Base-by-base conservation (phyloP, 495 filamentous ascomycete genomes). In the Alectoria sarmentosa region DNA sequence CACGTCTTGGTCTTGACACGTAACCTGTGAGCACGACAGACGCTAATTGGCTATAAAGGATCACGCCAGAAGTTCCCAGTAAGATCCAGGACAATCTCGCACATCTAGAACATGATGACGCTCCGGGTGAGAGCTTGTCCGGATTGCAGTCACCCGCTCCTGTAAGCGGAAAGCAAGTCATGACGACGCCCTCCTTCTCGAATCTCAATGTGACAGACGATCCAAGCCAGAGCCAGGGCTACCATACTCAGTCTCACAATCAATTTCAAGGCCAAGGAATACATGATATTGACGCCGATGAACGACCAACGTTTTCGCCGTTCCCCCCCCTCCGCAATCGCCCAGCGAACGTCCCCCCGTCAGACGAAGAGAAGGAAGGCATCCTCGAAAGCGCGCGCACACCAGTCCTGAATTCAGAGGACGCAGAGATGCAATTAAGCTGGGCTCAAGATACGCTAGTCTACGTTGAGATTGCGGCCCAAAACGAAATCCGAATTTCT, bases 361-460 rank as follows among this genome's bases (percentile, higher is more conserved):
- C 90, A 66, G 92, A 96, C 76, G 93, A 97, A 67, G 90, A 98
- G 74, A 90, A 93, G 71, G 94, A 96, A 72, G 85, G 86, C 21
- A 90, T 87, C 60, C 77, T 98, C 41, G 91, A 94, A 73, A 85
- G 85, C 72, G 91, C 91, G 48, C 87, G 94, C 46, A 75, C 86
- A 64, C 81, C 88, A 52, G 92, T 98, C 26, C 79, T 98, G 66
- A 91, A 91, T 67, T 97, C 94, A 41, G 92, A 95, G 67, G 92
- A 98, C 72, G 91, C 93, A 41, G 88, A 96, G 65, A 93, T 96
- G 88, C 94, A 98, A 80, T 79, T 98, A 65, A 88, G 90, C 39
- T 98, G 94, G 94, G 94, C 95, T 48, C 88, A 96, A 73, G 94
- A 98, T 76, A 86, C 90, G 32, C 80, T 98, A 56, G 84, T 88